Percentiles rank a stretch among this genome's conserved stretches.
phyloP scores from a whole-genome alignment of 495 filamentous ascomycete genomes.

The Tuber microsphaerosporum region DNA sequence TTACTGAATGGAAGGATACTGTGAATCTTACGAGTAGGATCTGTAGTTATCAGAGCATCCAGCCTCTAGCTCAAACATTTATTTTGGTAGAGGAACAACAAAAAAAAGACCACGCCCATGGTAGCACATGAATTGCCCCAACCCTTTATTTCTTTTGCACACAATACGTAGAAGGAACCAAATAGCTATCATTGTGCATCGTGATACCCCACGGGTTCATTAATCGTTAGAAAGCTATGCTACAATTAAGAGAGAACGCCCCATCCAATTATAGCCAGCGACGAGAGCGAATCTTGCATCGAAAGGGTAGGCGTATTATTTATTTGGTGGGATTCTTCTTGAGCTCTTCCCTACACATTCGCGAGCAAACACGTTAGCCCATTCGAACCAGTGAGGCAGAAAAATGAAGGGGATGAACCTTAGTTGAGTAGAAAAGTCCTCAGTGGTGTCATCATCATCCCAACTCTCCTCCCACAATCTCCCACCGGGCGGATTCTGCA shows the following conservation, averaged over 20 bases:
- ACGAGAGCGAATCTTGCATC: not conserved
- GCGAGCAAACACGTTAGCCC: slow-evolving; percentile 19
- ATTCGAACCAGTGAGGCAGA: slow-evolving; percentile 1
- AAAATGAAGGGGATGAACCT: slow-evolving; percentile 52
- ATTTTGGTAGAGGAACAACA: slow-evolving; percentile 6
- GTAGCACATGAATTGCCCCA: not conserved
- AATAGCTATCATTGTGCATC: not conserved
- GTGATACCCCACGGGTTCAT: not conserved
- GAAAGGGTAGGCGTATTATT: not conserved
- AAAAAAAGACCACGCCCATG: slow-evolving; percentile 8
- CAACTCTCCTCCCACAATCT: slow-evolving; percentile 96
- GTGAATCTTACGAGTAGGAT: slow-evolving; percentile 20
- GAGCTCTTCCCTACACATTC: slow-evolving; percentile 68
- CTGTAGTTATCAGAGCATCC: slow-evolving; percentile 22
- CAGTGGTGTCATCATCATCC: slow-evolving; percentile 96
- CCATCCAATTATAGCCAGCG: slow-evolving; percentile 11
- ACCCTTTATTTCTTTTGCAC: not conserved
- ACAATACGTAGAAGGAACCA: not conserved
- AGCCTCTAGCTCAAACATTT: slow-evolving; percentile 14
- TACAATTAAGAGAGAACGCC: not conserved
- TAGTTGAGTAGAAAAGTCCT: slow-evolving; percentile 92
- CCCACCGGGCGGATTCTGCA: slow-evolving; percentile 21
- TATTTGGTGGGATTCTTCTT: slow-evolving; percentile 58
- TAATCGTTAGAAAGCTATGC: not conserved
- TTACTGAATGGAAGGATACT: slow-evolving; percentile 6